Conservation (phyloP, 768 basidiomycete species). For the Tylopilus sp. region DNA sequence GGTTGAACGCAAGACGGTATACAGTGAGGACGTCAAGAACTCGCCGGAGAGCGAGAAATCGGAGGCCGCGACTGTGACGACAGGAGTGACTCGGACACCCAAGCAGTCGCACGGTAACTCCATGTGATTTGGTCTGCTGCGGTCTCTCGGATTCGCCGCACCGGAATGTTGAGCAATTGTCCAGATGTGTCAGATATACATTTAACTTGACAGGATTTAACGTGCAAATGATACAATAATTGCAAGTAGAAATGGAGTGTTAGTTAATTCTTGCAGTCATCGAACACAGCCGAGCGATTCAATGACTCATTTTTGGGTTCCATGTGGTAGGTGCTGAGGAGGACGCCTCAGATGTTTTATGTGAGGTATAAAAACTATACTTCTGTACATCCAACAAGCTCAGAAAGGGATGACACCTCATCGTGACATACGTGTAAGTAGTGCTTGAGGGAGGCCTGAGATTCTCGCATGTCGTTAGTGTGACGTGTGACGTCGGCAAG, state of each 20-base stretch:
- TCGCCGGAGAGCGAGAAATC: constrained; percentile 21
- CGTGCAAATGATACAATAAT: not conserved
- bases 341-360: not conserved
- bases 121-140: not conserved
- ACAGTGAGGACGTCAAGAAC: constrained; percentile 22
- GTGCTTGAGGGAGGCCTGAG: no score
- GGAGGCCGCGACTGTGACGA: no score
- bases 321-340: no score
- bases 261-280: not conserved
- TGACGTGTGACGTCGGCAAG: no score
- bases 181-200: not conserved
- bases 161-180: not conserved
- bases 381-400: not conserved
- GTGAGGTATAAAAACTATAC: not conserved
- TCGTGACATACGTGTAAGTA: no score
- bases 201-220: not conserved
- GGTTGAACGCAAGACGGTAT: constrained; percentile 49
- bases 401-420: no score
- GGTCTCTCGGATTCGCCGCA: not conserved
- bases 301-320: no score
- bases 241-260: not conserved
- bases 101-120: not conserved
- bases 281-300: not conserved
- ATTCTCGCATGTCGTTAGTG: no score
- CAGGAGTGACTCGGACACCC: no score